phyloP scores from a whole-genome alignment of 2,329 filamentous ascomycete genomes.

The Aspergillus fumigatus region DNA sequence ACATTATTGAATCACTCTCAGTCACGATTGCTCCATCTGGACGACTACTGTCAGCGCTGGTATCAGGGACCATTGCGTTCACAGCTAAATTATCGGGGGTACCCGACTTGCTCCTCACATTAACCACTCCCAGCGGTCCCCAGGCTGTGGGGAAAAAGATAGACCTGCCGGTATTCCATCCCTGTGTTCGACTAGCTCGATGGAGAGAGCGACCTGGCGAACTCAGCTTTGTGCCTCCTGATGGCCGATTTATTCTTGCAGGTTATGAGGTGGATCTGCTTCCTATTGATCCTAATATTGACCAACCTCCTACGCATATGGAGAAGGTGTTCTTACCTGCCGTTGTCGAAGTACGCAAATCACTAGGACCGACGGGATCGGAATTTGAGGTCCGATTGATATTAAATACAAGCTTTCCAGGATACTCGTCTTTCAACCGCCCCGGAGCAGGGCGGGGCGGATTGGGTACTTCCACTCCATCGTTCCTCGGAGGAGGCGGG shows the following conservation, averaged over 20 bases:
- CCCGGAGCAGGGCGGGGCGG: slow-evolving; percentile 37
- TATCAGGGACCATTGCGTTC: slow-evolving; percentile 89
- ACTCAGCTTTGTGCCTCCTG: slow-evolving; percentile 92
- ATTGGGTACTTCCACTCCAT: slow-evolving; percentile 46
- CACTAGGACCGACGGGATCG: slow-evolving; percentile 66
- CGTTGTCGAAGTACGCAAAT: slow-evolving; percentile 73
- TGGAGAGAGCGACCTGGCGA: slow-evolving; percentile 89
- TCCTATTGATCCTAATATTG: slow-evolving; percentile 60
- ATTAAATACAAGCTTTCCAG: slow-evolving; percentile 62
- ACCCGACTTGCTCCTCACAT: slow-evolving; percentile 77
- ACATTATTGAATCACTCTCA: slow-evolving; percentile 83
- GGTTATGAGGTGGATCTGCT: slow-evolving; percentile 92
- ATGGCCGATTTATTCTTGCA: slow-evolving; percentile 87
- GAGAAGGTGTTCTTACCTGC: slow-evolving; percentile 76
- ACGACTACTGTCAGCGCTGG: slow-evolving; percentile 76
- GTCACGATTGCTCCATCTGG: slow-evolving; percentile 90
- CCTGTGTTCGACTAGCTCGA: slow-evolving; percentile 81
- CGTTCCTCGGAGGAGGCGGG: slow-evolving; percentile 50
- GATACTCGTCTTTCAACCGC: slow-evolving; percentile 38
- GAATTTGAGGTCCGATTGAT: slow-evolving; percentile 86
- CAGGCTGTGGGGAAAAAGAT: slow-evolving; percentile 70
- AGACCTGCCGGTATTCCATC: slow-evolving; percentile 90
- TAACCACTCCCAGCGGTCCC: slow-evolving; percentile 77
- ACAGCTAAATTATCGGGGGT: slow-evolving; percentile 92
- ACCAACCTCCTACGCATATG: slow-evolving; percentile 48